Evolutionary conservation across 208 protist genomes (phyloP).

Genomic region (Trypanosoma conorhini): DNA sequence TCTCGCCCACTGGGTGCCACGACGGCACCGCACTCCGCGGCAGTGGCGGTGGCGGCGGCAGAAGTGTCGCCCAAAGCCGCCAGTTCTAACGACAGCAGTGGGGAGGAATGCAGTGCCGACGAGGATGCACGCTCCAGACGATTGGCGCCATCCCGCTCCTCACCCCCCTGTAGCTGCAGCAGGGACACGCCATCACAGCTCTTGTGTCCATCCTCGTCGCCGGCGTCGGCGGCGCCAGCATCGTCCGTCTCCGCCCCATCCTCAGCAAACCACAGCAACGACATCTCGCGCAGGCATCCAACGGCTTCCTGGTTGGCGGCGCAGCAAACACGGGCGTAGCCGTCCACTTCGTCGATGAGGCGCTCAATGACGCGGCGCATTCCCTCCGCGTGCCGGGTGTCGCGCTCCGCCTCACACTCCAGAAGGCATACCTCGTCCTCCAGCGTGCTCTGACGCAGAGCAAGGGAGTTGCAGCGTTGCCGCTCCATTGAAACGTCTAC

Average conservation of each 20-base stretch:
- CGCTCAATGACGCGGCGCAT: not conserved
- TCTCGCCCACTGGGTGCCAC: no score
- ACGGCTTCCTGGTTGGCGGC: not conserved
- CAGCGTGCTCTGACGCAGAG: not conserved
- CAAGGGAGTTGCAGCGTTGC: not conserved
- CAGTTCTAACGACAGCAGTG: no score
- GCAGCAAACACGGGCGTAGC: not conserved
- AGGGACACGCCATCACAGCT: not conserved
- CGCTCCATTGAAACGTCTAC: not conserved
- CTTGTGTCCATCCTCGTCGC: not conserved
- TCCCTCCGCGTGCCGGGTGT: not conserved
- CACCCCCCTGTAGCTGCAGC: not conserved
- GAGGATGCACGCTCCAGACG: not conserved
- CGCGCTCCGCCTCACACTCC: constrained; percentile 5
- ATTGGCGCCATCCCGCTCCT: not conserved
- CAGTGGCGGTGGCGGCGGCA: no score
- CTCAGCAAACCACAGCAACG: constrained; percentile 4
- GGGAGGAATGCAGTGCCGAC: not conserved
- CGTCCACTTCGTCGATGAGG: not conserved
- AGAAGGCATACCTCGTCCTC: constrained; percentile 2
- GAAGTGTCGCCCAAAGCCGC: no score
- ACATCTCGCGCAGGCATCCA: constrained; percentile 5
- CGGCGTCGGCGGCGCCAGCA: not conserved
- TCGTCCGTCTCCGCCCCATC: not conserved
- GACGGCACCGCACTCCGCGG: no score